Conservation (phyloP, 192 early-diverging fungal genomes). For the Coemansia sp. region DNA sequence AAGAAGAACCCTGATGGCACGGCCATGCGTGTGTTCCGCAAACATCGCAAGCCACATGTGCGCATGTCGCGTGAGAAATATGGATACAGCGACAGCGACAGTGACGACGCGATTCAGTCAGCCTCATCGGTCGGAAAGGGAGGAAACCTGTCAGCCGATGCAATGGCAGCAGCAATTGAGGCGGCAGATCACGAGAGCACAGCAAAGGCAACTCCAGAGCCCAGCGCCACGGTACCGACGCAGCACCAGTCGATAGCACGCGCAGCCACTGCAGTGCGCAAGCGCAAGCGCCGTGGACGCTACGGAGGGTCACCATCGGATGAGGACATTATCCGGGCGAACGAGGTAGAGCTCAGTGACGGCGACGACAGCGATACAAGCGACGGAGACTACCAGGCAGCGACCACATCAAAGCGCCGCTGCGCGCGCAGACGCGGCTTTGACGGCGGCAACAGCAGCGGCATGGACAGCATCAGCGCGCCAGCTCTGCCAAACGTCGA, state of each 20-base stretch:
- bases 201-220: background rate
- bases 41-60: slow-evolving; percentile 68
- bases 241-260: slow-evolving; percentile 15
- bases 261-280: slow-evolving; percentile 30
- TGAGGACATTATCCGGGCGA: slow-evolving; percentile 55
- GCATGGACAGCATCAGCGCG: slow-evolving; percentile 43
- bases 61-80: slow-evolving; percentile 60
- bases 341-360: slow-evolving; percentile 55
- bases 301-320: slow-evolving; percentile 38
- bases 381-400: slow-evolving; percentile 43
- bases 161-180: slow-evolving; percentile 13
- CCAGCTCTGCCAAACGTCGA: slow-evolving; percentile 46
- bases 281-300: slow-evolving; percentile 49
- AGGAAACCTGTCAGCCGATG: slow-evolving; percentile 13
- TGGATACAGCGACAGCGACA: slow-evolving; percentile 56
- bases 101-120: slow-evolving; percentile 33
- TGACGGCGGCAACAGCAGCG: slow-evolving; percentile 49
- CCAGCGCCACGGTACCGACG: background rate
- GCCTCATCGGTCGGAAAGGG: slow-evolving; percentile 25
- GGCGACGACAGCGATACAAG: slow-evolving; percentile 15
- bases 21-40: slow-evolving; percentile 77
- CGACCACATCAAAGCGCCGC: slow-evolving; percentile 34
- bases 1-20: slow-evolving; percentile 78
- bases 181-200: slow-evolving; percentile 26
- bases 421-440: slow-evolving; percentile 34